A percentile compares a stretch with the other conserved stretches of the same genome.
Evolutionary conservation across 2,329 filamentous ascomycete species (phyloP).

Genomic region (Decorospora gaudefroyi): DNA sequence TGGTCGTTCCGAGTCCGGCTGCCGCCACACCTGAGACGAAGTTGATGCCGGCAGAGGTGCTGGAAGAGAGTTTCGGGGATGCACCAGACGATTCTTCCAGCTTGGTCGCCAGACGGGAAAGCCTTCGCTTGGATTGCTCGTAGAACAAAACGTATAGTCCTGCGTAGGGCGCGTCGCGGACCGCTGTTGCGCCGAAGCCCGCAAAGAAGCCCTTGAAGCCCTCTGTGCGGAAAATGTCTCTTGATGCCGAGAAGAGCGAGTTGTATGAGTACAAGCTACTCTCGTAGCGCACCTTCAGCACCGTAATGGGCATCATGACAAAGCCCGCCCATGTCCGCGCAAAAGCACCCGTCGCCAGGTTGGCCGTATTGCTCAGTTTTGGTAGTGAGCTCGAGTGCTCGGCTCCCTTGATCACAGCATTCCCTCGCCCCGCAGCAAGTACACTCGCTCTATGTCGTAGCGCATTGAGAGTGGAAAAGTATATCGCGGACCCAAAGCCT

Average conservation of each 20-base stretch:
- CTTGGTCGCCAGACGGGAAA: conserved; percentile 50
- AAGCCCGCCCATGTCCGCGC: conserved; percentile 87
- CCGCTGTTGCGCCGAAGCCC: conserved; percentile 89
- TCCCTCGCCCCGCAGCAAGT: conserved; percentile 23
- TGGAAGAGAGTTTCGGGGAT: conserved; percentile 28
- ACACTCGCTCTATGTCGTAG: conserved; percentile 69
- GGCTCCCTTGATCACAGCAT: conserved; percentile 18
- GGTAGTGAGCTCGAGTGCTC: conserved; percentile 72
- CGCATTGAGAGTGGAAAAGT: conserved; percentile 86
- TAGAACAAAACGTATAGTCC: conserved; percentile 94
- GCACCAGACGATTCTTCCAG: conserved; percentile 37
- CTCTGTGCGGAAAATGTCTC: conserved; percentile 73
- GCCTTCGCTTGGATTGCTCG: conserved; percentile 74
- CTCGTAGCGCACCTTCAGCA: conserved; percentile 96
- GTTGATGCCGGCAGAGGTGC: conserved; percentile 71
- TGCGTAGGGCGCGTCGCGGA: conserved; percentile 94
- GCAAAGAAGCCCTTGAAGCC: conserved; percentile 86
- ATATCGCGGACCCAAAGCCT: conserved; percentile 88
- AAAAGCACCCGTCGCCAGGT: conserved; percentile 80
- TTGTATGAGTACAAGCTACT: conserved; percentile 82
- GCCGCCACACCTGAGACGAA: conserved; percentile 82
- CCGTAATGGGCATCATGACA: conserved; percentile 91
- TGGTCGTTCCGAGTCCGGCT: conserved; percentile 77
- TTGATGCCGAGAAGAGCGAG: conserved; percentile 71
- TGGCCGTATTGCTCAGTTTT: conserved; percentile 80